Conservation (phyloP, 2,329 filamentous ascomycete genomes). For the Ascosphaera pollenicola region DNA sequence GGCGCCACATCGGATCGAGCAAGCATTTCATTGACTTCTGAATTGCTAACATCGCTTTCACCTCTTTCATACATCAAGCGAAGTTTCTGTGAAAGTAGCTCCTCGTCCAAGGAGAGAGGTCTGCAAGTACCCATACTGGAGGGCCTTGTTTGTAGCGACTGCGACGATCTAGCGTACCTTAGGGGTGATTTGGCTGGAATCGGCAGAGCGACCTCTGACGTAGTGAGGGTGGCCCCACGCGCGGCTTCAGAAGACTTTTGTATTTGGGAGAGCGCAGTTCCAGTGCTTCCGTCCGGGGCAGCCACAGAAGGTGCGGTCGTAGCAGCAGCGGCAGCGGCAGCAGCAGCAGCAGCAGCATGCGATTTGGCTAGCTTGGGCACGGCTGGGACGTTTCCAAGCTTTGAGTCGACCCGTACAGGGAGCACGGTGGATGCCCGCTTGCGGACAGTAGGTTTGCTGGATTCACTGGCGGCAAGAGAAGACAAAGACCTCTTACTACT, state of each 20-base stretch:
- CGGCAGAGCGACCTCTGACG: constrained; percentile 6
- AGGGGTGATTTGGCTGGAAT: constrained; percentile 8
- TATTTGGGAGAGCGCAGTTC: neutral
- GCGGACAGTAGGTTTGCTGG: neutral
- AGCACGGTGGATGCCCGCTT: neutral
- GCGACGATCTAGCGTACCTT: constrained; percentile 12
- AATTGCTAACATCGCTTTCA: constrained; percentile 29
- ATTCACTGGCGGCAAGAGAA: neutral
- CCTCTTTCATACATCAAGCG: constrained; percentile 42
- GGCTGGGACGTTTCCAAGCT: neutral
- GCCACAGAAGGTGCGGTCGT: neutral
- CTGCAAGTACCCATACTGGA: constrained; percentile 18
- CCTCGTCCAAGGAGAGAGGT: constrained; percentile 40
- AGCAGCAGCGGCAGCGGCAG: neutral
- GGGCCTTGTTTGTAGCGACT: constrained; percentile 17
- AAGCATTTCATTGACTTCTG: constrained; percentile 17
- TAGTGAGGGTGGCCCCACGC: constrained; percentile 5
- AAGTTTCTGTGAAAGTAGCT: constrained; percentile 38
- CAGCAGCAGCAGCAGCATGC: constrained; percentile 3
- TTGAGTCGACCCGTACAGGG: neutral
- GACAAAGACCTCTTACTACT: neutral
- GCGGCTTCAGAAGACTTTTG: neutral
- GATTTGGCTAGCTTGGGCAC: neutral
- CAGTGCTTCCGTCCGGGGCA: neutral
- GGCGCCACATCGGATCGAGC: constrained; percentile 5